Evolutionary conservation across 768 basidiomycete genomes (phyloP).

Genomic region (Rhodotorula sphaerocarpa): DNA sequence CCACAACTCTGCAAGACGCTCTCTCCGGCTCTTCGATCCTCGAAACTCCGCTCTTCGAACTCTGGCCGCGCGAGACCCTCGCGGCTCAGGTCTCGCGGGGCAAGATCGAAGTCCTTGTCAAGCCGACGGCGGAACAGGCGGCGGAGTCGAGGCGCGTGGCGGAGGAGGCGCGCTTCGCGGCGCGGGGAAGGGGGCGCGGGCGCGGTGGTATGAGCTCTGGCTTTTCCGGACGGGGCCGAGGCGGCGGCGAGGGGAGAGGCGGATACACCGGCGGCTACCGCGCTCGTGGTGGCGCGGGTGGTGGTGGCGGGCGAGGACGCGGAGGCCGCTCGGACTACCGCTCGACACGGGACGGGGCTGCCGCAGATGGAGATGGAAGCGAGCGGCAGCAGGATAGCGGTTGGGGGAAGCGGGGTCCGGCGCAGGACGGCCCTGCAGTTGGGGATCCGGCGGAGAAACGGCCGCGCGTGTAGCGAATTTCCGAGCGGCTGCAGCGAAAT

Average conservation of each 20-base stretch:
- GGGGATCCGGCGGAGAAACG: not conserved
- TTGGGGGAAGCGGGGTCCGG: conserved; percentile 29
- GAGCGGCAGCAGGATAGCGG: conserved; percentile 23
- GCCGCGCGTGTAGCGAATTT: too few species aligned
- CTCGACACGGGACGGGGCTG: too few species aligned
- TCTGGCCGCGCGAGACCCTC: conserved; percentile 30
- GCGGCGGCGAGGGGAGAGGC: not conserved
- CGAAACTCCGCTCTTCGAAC: conserved; percentile 28
- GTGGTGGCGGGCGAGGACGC: not conserved
- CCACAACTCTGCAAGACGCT: conserved; percentile 11
- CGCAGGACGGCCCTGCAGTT: too few species aligned
- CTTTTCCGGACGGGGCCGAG: not conserved
- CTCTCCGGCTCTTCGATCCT: conserved; percentile 19
- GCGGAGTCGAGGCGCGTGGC: not conserved
- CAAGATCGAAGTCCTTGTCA: conserved; percentile 11
- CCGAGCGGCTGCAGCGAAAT: too few species aligned
- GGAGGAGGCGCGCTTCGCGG: not conserved
- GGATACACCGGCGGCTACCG: not conserved
- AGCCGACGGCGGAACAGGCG: not conserved
- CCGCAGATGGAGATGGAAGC: too few species aligned
- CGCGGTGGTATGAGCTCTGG: conserved; percentile 15
- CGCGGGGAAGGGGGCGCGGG: not conserved
- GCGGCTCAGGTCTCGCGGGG: conserved; percentile 16
- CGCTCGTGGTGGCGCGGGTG: not conserved
- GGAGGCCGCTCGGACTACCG: not conserved